phyloP scores from a whole-genome alignment of 805 yeast genomes.

The Ogataea naganishii region DNA sequence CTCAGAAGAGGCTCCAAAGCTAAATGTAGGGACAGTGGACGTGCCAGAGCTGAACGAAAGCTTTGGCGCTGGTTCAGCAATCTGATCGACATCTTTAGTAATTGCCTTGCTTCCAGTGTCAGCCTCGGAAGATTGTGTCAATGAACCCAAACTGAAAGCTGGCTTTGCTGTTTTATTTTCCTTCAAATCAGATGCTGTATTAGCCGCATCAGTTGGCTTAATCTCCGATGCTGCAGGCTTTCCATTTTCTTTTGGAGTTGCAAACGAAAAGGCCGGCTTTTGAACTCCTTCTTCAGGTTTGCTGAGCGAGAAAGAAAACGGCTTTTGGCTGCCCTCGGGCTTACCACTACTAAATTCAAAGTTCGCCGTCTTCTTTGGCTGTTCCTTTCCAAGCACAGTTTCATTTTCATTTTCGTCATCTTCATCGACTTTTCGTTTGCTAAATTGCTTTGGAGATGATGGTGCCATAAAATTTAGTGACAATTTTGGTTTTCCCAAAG shows the following conservation, averaged over 20 bases:
- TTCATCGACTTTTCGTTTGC: too few relatives aligned
- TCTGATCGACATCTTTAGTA: not conserved
- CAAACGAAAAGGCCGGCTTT: conserved; percentile 8
- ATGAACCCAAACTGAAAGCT: conserved; percentile 7
- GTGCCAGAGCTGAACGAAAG: conserved; percentile 1
- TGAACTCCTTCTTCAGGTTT: conserved; percentile 2
- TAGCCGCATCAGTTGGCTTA: not conserved
- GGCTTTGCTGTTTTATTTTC: conserved; percentile 5
- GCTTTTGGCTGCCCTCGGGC: too few relatives aligned
- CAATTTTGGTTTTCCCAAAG: too few relatives aligned
- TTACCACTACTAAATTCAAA: too few relatives aligned
- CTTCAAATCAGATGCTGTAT: conserved; percentile 1
- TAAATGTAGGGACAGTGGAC: conserved; percentile 3
- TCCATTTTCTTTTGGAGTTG: conserved; percentile 2
- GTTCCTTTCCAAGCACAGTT: too few relatives aligned
- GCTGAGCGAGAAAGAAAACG: too few relatives aligned
- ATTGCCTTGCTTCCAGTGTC: not conserved
- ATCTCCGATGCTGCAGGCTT: not conserved
- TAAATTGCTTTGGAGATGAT: too few relatives aligned
- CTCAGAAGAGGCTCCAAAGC: conserved; percentile 5
- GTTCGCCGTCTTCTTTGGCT: too few relatives aligned
- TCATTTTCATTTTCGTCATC: too few relatives aligned
- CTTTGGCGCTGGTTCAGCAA: not conserved
- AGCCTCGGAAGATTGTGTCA: too few relatives aligned
- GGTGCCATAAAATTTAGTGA: too few relatives aligned